Evolutionary conservation across 768 basidiomycete species (phyloP), one percentile per base, ranked within the genome.

Genomic region (Kwoniella newhampshirensis): DNA sequence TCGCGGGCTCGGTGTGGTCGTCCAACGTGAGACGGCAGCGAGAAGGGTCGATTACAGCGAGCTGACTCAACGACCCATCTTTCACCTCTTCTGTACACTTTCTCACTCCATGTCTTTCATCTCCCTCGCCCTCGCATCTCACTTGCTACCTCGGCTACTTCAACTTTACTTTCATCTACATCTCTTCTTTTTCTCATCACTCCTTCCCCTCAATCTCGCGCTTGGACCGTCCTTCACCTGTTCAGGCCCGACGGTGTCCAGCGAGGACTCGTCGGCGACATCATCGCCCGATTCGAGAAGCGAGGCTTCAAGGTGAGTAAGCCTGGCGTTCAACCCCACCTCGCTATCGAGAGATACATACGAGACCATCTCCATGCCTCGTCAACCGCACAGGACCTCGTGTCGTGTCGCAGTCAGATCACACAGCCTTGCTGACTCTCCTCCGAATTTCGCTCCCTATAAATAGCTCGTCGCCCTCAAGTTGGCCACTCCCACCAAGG

Each of bases 211-310:
- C 23, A 30, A 21, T 23, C 23, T 23, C 42, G n/a, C 20, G 44
- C 57, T n/a, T 51, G 40, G 8, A 41, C 45, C 23, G 12, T n/a
- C 7, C 13, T 17, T 37, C 54, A 42, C 28, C 36, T 5, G 17
- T 17, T 17, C 71, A 78, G 96, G 93, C 96, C 96, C 72, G 96
- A 99, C 80, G 96, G 94, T 78, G 96, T 99, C 81, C 91, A 97
- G 81, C 89, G 96, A 71, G 86, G 76, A 67, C 88, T 97, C 79
- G 82, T 93, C 77, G 94, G 91, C 77, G 87, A 91, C 81, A 97
- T 98, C 85, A 89, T 94, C 79, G 71, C 82, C 75, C 85, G 94
- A 71, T 98, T 99, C 80, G 96, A 99, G 85, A 86, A 88, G 81
- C 91, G 94, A 67, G 96, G 96, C 67, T 99, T 85, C 86, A 96